A percentile compares a stretch with the other conserved stretches of the same genome.
These are phyloP conservation scores for Fusarium sp. DNA, from an alignment of 2,329 filamentous ascomycete genomes.

Conservation along the genomic window DNA sequence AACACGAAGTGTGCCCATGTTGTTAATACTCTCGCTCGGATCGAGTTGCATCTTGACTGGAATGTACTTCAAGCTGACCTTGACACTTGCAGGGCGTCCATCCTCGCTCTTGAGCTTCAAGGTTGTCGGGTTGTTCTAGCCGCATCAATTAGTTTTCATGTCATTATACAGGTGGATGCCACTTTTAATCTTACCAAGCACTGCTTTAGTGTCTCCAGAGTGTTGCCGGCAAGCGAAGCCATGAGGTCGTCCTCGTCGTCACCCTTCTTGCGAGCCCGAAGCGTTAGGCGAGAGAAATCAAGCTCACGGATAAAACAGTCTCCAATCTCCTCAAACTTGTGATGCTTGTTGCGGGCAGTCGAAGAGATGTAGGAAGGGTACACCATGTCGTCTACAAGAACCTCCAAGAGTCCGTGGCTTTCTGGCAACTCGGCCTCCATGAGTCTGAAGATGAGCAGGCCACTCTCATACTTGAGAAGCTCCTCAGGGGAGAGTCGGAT, in stretches of 20 bases:
- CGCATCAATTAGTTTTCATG: constrained; percentile 6
- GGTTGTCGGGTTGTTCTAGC: constrained; percentile 89
- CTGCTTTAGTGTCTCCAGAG: constrained; percentile 88
- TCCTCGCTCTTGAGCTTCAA: constrained; percentile 85
- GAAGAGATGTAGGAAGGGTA: constrained; percentile 91
- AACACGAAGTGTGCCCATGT: constrained; percentile 96
- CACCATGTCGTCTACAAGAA: constrained; percentile 94
- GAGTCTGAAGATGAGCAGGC: constrained; percentile 93
- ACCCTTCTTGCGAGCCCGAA: constrained; percentile 86
- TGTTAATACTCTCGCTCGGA: constrained; percentile 97
- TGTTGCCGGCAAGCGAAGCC: constrained; percentile 87
- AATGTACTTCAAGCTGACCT: constrained; percentile 93
- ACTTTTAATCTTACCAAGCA: constrained; percentile 75
- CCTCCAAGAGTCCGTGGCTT: constrained; percentile 83
- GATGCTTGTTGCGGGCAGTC: constrained; percentile 76
- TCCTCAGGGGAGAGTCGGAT: constrained; percentile 84
- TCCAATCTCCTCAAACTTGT: constrained; percentile 91
- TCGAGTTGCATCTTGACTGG: constrained; percentile 95
- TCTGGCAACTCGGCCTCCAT: constrained; percentile 89
- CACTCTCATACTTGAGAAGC: constrained; percentile 87
- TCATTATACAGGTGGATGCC: too few relatives aligned
- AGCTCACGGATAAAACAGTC: constrained; percentile 97
- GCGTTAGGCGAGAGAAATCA: constrained; percentile 94
- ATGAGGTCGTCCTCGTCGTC: constrained; percentile 84
- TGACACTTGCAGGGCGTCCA: constrained; percentile 80